Evolutionary conservation across 352 stramenopile genomes (phyloP), one percentile per base, ranked within the genome.

Genomic region (Globisporangium mamillatum): DNA sequence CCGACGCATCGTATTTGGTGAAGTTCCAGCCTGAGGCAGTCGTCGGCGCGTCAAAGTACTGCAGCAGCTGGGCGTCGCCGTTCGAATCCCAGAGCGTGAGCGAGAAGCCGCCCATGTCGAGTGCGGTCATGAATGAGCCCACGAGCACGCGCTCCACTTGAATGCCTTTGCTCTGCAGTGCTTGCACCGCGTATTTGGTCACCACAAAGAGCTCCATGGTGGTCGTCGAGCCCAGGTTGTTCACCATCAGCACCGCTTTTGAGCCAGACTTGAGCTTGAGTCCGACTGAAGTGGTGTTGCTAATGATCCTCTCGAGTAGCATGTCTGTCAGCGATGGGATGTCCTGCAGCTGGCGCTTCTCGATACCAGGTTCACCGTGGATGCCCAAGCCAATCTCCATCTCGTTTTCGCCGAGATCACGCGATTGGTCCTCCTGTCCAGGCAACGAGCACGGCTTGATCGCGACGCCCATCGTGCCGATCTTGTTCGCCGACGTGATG

Each of bases 61-160:
- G 64, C 4, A 93, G 73, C 62, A 90, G 71, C 48, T 73, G 73
- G 20, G 68, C 70, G 27, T 89, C 78, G 10, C 81, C 69, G 29
- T 87, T 89, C 6, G 97, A 84, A 62, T 90, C 91, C 88, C 90
- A 96, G 10, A 96, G 66, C 25, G 88, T 91, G 5, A 99, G 74
- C 46, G 90, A 98, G 36, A 98, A 96, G 12, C 97, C 97, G 44
- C 90, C 86, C 97, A 99, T 99, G 76, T 99, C 94, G 62, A 99
- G 91, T 36, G 93, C 94, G 6, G 97, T 99, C 97, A 99, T 99
- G 76, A 97, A 98, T 12, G 84, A 83, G 6, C 97, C 97, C 10
- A 98, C 94, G 46, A 98, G 78, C 10, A 98, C 73, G 53, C 97
- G 86, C 64, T 92, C 85, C 0, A 97, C 90, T 25, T 84, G 80